Base-by-base conservation (phyloP, 164 flowering plant species). In the Dillenia suffruticosa region DNA sequence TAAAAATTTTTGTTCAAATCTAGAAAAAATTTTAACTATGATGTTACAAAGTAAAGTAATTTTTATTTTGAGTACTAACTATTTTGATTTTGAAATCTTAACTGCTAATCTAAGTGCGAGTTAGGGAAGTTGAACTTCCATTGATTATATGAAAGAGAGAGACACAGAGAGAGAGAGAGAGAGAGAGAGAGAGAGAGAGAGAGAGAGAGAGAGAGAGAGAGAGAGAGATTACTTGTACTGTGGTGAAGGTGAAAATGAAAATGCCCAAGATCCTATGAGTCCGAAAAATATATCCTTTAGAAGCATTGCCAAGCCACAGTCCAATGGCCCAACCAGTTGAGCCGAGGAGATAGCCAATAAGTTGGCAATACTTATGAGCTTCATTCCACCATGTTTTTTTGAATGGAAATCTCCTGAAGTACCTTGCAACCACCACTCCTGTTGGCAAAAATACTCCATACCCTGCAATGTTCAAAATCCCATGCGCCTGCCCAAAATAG, bases 381-480 rank as follows among this genome's bases (percentile, higher is more conserved):
- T 1, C 0, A 4, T 26, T 59, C 85, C 82, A 76, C 8, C 11
- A 10, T 0, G 15, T 7, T 0, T 0, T 46, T 16, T 40, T 0
- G 1, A 70, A 17, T 0, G 82, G 82, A 46, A 48, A 62, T 12
- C 40, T 44, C 50, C 63, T 70, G 62, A 68, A 72, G 51, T 81
- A 78, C 67, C 89, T 78, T 3, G 80, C 70, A 0, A 74, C 47
- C 8, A 84, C 78, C 32, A 67, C 74, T 0, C 86, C 86, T 0
- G 61, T 1, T 0, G 88, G 88, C 56, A 84, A 52, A 1, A 84
- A 13, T 12, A 65, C 70, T 51, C 88, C 88, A 84, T 82, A 81
- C 10, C 84, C 85, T 17, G 72, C 57, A 8, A 81, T 74, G 70
- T 74, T 81, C 60, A 84, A 32, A 12, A 71, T 56, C 43, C 84